A percentile compares a stretch with the other conserved stretches of the same genome.
These are phyloP conservation scores for Marchantia paleacea DNA, from an alignment of 225 moss, liverwort and hornwort species.

Conservation along the genomic window DNA sequence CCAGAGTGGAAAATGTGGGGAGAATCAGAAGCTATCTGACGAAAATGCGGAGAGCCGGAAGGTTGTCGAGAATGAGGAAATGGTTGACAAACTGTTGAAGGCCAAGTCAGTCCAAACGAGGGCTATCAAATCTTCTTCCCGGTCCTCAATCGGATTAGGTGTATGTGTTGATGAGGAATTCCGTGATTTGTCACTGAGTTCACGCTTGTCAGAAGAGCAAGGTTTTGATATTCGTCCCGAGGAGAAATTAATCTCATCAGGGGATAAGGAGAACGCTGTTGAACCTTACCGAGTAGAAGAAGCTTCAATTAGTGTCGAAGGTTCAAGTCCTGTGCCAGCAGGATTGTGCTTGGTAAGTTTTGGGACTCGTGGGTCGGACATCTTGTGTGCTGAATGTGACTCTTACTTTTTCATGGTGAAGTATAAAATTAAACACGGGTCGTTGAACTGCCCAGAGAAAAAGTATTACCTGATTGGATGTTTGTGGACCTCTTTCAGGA, in stretches of 20 bases:
- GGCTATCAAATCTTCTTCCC: slow-evolving; percentile 24
- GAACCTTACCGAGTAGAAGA: not conserved
- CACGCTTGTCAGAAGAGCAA: not conserved
- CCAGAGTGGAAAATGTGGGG: not conserved
- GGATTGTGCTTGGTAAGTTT: not conserved
- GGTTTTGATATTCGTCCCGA: not conserved
- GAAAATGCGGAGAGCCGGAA: slow-evolving; percentile 17
- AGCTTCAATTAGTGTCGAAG: not conserved
- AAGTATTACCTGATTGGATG: not conserved
- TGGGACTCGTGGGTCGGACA: not conserved
- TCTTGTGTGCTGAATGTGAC: not conserved
- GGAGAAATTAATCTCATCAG: not conserved
- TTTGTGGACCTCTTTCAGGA: not conserved
- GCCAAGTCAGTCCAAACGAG: slow-evolving; percentile 20
- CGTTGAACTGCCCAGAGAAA: not conserved
- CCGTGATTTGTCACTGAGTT: slow-evolving; percentile 6
- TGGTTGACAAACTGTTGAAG: slow-evolving; percentile 14
- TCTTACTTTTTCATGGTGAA: not conserved
- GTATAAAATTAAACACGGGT: not conserved
- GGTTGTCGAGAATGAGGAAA: slow-evolving; percentile 27
- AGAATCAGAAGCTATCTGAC: not conserved
- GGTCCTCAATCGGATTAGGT: slow-evolving; percentile 11
- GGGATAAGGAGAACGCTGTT: not conserved
- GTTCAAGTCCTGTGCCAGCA: not conserved
- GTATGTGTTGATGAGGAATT: slow-evolving; percentile 25